Evolutionary conservation across 2,329 filamentous ascomycete species (phyloP), one percentile per base, ranked within the genome.

Genomic region (Stagonosporopsis tanaceti): DNA sequence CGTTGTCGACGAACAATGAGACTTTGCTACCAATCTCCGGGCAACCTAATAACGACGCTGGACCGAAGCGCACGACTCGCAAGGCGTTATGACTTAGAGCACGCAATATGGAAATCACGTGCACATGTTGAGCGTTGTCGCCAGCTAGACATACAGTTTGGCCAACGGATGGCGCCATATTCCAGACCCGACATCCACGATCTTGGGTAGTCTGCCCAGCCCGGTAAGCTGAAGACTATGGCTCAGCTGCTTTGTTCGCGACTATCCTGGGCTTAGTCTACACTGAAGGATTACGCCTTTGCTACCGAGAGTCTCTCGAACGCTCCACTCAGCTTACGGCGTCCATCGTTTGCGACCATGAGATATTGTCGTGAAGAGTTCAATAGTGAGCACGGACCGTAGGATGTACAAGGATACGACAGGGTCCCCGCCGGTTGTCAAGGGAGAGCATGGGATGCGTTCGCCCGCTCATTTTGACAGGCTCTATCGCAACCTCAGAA

Each of bases 401-500:
- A 24, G 35, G 35, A 32, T 40, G 45, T 47, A 37, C 27, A 17
- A 40, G 22, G 32, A 30, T 14, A 3, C 15, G 37, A 12, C 47
- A 50, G 20, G 37, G 25, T 40, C 41, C 28, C 24, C 32, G 50
- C 25, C 42, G 39, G 17, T 30, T 32, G 32, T 38, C 45, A 48
- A 30, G 28, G 45, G 15, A 46, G 32, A 15, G 32, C 24, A 46
- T 50, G 45, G 52, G 52, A 32, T 45, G 5, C 41, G 14, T 37
- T 47, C 24, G 45, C 44, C 44, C n/a, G 22, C 44, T 17, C 51
- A 47, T 15, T 20, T 15, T 24, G 15, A 24, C 35, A 25, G 27
- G 20, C 50, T 35, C 25, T 28, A 35, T 47, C 24, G 30, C 45
- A 39, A 56, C n/a, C 24, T 20, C 53, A 56, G 28, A 32, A 32